These are phyloP conservation scores for Leonotis leonurus DNA, from an alignment of 257 asterid species.

Conservation along the genomic window DNA sequence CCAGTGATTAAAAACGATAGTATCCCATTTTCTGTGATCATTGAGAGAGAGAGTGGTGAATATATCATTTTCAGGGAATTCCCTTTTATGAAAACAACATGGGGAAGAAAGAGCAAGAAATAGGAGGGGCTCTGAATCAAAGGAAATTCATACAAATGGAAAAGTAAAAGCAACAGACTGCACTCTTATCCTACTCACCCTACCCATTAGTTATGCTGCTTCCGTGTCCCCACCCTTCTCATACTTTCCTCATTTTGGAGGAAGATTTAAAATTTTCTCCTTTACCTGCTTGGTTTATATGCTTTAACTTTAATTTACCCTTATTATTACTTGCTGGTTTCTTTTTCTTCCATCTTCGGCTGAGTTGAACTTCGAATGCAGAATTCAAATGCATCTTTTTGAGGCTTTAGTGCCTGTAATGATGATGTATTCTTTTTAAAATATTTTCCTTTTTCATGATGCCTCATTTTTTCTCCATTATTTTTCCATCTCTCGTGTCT, in stretches of 20 bases:
- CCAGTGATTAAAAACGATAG: slow-evolving; percentile 4
- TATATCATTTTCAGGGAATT: slow-evolving; percentile 33
- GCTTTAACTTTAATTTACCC: slow-evolving; percentile 10
- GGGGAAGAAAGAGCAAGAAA: slow-evolving; percentile 26
- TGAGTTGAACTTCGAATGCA: not conserved
- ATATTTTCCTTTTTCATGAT: slow-evolving; percentile 37
- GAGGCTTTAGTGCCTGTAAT: slow-evolving; percentile 52
- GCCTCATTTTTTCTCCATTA: slow-evolving; percentile 28
- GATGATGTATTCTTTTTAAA: slow-evolving; percentile 43
- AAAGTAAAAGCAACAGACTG: slow-evolving; percentile 17
- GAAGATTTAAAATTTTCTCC: slow-evolving; percentile 17
- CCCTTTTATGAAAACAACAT: slow-evolving; percentile 52
- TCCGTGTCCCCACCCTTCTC: slow-evolving; percentile 12
- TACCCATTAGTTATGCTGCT: slow-evolving; percentile 25
- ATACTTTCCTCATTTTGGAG: slow-evolving; percentile 18
- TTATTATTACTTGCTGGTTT: slow-evolving; percentile 5
- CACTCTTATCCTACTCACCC: slow-evolving; percentile 30
- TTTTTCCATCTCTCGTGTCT: slow-evolving; percentile 39
- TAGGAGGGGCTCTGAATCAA: too few relatives aligned
- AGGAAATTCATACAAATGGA: slow-evolving; percentile 21
- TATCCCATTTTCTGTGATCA: not conserved
- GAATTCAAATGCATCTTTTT: slow-evolving; percentile 23
- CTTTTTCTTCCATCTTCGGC: slow-evolving; percentile 15
- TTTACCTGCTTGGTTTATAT: slow-evolving; percentile 1
- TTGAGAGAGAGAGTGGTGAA: slow-evolving; percentile 19